Base-by-base conservation (phyloP, 108 stramenopile genomes). In the Cyclotella atomus region DNA sequence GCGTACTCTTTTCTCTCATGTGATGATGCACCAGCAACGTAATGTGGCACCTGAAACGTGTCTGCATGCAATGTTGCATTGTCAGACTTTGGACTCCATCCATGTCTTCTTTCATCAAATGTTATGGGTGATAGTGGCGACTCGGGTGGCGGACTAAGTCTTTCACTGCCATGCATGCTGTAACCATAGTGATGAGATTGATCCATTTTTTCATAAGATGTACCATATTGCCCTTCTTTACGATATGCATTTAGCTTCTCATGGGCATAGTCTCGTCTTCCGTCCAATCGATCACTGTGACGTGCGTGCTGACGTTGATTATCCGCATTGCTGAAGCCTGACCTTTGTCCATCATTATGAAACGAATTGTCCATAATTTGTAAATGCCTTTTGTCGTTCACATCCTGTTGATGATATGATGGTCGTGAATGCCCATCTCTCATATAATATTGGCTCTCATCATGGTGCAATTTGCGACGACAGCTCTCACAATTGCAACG, bases 81-180 rank as follows among this genome's bases (percentile, higher is more conserved):
- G 38, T 70, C 56, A 19, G 53, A 57, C n/a, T 43, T 34, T 7
- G 57, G 41, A 32, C 60, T 61, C n/a, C 41, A 43, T 21, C 7
- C 36, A 41, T 43, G n/a, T n/a, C n/a, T n/a, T n/a, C n/a, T n/a
- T n/a, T n/a, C n/a, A n/a, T n/a, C n/a, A n/a, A n/a, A 30, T 24
- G 69, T 54, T 12, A 70, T 19, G 17, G 69, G 69, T 21, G 69
- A 70, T 8, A 44, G 54, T 19, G 60, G 41, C 20, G 23, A 20
- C 7, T 43, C 16, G 38, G 60, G 41, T 17, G 60, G 60, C 43
- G 60, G 60, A 8, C 3, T 61, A 7, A 10, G 41, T 61, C 60
- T 61, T 23, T 61, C 60, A 23, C 60, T 38, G 29, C 25, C 20
- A 24, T 61, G 41, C 12, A 41, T 41, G 38, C 38, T n/a, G n/a